Percentiles rank a stretch among this genome's conserved stretches.
Conservation (phyloP, 345 rosid species). For the Atalantia buxifolia region DNA sequence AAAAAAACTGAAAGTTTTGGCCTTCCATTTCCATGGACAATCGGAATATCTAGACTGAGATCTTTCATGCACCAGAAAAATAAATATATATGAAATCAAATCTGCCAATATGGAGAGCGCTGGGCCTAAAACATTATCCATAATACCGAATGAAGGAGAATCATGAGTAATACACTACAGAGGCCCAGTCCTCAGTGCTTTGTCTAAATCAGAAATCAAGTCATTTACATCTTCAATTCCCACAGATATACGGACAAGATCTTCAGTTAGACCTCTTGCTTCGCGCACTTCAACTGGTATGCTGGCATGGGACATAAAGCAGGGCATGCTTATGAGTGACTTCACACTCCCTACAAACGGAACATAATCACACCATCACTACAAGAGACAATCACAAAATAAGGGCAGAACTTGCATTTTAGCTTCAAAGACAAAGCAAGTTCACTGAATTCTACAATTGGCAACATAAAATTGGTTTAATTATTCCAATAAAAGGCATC, state of each 20-base stretch:
- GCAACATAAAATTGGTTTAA: background rate
- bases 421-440: background rate
- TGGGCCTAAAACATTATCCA: too few relatives aligned
- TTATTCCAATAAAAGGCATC: background rate
- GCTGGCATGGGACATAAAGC: conserved; percentile 98
- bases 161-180: conserved; percentile 8
- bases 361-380: background rate
- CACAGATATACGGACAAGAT: conserved; percentile 83
- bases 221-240: conserved; percentile 95
- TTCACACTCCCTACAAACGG: conserved; percentile 72
- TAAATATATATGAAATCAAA: too few relatives aligned
- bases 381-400: background rate
- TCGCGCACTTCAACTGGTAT: conserved; percentile 76
- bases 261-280: conserved; percentile 91
- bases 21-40: too few relatives aligned
- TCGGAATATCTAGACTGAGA: too few relatives aligned
- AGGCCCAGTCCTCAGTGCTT: conserved; percentile 68
- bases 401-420: background rate
- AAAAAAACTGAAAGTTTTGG: too few relatives aligned
- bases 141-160: too few relatives aligned
- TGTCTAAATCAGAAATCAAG: conserved; percentile 78
- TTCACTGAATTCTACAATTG: background rate
- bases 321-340: conserved; percentile 95
- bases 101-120: too few relatives aligned
- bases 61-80: too few relatives aligned